Evolutionary conservation across 2,329 filamentous ascomycete genomes (phyloP), one percentile per base, ranked within the genome.

Genomic region (Aplosporella prunicola): DNA sequence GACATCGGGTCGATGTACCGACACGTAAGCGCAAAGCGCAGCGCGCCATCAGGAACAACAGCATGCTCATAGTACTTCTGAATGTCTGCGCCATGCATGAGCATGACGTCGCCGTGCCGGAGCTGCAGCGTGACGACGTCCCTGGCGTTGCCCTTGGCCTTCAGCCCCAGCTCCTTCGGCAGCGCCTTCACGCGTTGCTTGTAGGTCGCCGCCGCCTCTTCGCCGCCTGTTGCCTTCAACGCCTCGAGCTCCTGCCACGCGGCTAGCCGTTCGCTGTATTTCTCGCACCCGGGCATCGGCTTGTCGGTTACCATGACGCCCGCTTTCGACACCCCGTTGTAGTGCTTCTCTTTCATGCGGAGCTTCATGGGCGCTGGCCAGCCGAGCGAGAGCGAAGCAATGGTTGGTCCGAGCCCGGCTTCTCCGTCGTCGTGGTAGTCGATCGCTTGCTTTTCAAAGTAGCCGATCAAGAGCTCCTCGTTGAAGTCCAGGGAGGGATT

Each of bases 361-460:
- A 80, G 67, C 3, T 55, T 54, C 77, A 82, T 82, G 0, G 58
- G 59, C 0, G 76, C 71, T 0, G 70, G 66, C 0, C 66, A 69
- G 2, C 78, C 78, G 0, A 81, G 61, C 2, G 74, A 77, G 5
- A 78, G 57, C 0, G 76, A 78, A 0, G 75, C 74, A 5, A 82
- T 74, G 0, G 71, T 76, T 0, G 75, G 72, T 0, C 77, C 77
- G 0, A 82, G 60, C 3, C 74, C 72, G 8, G 57, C 59, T 48
- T 82, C 78, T 4, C 78, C 78, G 45, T 82, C 79, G 40, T 82
- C 77, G 41, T 82, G 78, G 46, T 71, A 78, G 18, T 60, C 66
- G 36, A 82, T 80, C 18, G 64, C 64, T 32, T 76, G 71, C 0
- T 64, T 56, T 47, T 79, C 66, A 47, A 80, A 72, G 49, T 82